These are phyloP conservation scores for Luzula sylvatica DNA, from an alignment of 176 grass and related monocot genomes.

Conservation along the genomic window DNA sequence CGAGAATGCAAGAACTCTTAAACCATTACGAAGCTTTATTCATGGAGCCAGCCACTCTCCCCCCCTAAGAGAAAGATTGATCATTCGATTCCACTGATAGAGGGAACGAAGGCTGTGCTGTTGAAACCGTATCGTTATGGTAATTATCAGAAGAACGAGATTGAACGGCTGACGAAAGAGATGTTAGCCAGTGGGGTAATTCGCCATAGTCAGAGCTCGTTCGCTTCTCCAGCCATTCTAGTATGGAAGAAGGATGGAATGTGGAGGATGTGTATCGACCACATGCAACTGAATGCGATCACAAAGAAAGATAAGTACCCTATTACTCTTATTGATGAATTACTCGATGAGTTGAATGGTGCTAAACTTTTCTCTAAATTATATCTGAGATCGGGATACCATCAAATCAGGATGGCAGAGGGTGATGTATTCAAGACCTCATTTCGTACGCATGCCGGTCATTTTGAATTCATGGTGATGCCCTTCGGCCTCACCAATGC, in stretches of 20 bases:
- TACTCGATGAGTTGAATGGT: background rate
- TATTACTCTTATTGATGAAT: background rate
- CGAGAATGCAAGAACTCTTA: too few relatives aligned
- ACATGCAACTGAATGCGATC: too few relatives aligned
- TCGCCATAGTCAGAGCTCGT: background rate
- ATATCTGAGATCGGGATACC: too few relatives aligned
- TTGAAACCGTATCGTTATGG: background rate
- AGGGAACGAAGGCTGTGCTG: background rate
- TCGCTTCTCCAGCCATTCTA: background rate
- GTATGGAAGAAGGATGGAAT: conserved; percentile 1
- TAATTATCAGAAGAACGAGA: background rate
- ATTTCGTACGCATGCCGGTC: too few relatives aligned
- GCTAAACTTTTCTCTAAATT: too few relatives aligned
- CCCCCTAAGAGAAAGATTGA: background rate
- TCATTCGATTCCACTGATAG: background rate
- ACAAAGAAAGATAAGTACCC: background rate
- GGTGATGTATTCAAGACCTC: too few relatives aligned
- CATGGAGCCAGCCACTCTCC: background rate
- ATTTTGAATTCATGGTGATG: too few relatives aligned
- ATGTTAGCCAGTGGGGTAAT: background rate
- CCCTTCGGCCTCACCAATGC: too few relatives aligned
- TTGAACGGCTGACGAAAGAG: background rate
- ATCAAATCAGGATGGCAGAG: too few relatives aligned
- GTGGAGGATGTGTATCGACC: too few relatives aligned
- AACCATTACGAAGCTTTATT: too few relatives aligned